Evolutionary conservation across 768 basidiomycete species (phyloP).

Genomic region (Cubamyces lactineus): DNA sequence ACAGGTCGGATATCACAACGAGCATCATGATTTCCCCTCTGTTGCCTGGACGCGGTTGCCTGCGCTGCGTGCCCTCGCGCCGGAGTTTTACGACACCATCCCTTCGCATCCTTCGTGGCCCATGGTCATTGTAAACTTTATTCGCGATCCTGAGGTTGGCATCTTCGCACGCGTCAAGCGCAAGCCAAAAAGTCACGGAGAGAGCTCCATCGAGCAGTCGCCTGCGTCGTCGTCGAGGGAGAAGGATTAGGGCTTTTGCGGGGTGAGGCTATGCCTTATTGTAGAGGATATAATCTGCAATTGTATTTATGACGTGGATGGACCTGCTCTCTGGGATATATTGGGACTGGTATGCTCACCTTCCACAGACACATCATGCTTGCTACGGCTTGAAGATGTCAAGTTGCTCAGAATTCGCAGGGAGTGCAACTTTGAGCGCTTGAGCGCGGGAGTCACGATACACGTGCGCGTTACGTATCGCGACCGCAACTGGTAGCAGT

Average conservation of each 20-base stretch:
- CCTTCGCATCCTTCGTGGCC: constrained; percentile 93
- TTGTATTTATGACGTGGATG: not conserved
- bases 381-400: too few relatives aligned
- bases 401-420: too few relatives aligned
- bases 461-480: constrained; percentile 20
- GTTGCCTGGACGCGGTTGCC: constrained; percentile 94
- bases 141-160: constrained; percentile 86
- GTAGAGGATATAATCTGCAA: not conserved
- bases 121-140: constrained; percentile 93
- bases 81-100: constrained; percentile 89
- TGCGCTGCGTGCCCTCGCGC: constrained; percentile 77
- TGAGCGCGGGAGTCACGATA: constrained; percentile 10
- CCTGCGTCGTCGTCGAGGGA: constrained; percentile 9
- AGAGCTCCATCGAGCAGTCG: constrained; percentile 6
- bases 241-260: not conserved
- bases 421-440: not conserved
- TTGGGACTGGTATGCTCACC: too few relatives aligned
- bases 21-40: constrained; percentile 99
- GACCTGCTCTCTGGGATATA: too few relatives aligned
- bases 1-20: constrained; percentile 98
- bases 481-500: not conserved
- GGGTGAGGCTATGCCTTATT: not conserved
- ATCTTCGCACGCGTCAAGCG: constrained; percentile 89
- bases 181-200: constrained; percentile 43
- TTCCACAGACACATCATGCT: too few relatives aligned